A percentile compares a stretch with the other conserved stretches of the same genome.
Conservation (phyloP, 306 rosid species). For the Cucurbita argyrosperma region DNA sequence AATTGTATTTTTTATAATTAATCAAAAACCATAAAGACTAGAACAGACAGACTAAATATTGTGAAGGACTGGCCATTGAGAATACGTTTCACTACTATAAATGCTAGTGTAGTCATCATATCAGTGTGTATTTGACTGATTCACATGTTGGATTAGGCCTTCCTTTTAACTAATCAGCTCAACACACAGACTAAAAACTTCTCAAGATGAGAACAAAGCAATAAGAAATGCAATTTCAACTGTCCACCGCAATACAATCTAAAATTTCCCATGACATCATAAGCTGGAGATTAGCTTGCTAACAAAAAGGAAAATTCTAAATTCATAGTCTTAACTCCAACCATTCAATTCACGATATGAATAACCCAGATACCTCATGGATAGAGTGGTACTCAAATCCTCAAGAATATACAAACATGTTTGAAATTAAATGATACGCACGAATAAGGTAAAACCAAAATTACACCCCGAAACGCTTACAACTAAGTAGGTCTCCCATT, state of each 20-base stretch:
- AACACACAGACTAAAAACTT: neutral
- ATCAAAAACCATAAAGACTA: neutral
- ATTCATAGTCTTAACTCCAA: neutral
- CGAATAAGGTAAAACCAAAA: neutral
- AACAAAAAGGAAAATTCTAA: neutral
- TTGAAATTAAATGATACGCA: neutral
- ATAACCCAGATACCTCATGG: neutral
- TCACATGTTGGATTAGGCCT: neutral
- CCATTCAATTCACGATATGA: neutral
- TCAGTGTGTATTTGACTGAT: neutral
- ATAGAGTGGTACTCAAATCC: neutral
- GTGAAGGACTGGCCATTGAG: neutral
- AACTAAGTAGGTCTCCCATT: neutral
- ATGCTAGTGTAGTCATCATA: neutral
- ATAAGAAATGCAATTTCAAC: neutral
- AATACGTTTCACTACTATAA: neutral
- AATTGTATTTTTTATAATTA: neutral
- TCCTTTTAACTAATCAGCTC: neutral
- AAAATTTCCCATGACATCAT: neutral
- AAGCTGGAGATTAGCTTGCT: neutral
- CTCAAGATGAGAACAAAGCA: neutral
- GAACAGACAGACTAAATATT: neutral
- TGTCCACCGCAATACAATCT: neutral
- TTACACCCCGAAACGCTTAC: neutral
- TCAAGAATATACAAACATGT: neutral